Percentiles rank a stretch among this genome's conserved stretches.
Evolutionary conservation across 2,329 filamentous ascomycete species (phyloP).

Genomic region (Aspergillus eucalypticola): DNA sequence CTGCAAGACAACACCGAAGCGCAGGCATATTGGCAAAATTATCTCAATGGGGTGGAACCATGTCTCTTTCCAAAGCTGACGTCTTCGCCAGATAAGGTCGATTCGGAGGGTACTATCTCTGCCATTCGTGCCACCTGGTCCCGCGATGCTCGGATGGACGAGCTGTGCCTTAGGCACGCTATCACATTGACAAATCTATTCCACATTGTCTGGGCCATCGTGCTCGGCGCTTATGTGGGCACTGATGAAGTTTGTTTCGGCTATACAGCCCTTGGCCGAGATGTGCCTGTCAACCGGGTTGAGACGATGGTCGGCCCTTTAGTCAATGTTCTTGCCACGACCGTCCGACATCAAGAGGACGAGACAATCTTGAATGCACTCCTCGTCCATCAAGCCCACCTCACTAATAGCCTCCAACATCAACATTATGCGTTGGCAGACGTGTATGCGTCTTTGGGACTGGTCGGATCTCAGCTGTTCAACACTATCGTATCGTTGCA

Average conservation of each 20-base stretch:
- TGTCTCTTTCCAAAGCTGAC: constrained; percentile 9
- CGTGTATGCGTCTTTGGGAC: not conserved
- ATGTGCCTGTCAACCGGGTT: constrained; percentile 34
- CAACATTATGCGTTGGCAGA: not conserved
- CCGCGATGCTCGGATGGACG: not conserved
- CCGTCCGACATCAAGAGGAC: not conserved
- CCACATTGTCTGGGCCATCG: constrained; percentile 41
- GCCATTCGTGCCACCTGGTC: not conserved
- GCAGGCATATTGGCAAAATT: constrained; percentile 29
- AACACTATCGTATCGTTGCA: not conserved
- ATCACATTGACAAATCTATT: constrained; percentile 35
- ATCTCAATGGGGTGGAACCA: not conserved
- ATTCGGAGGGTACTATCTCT: not conserved
- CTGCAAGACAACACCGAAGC: not conserved
- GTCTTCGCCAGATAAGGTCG: not conserved
- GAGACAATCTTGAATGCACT: not conserved
- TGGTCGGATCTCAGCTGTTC: not conserved
- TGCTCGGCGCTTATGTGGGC: constrained; percentile 37
- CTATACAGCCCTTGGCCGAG: constrained; percentile 42
- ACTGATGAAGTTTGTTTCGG: constrained; percentile 44
- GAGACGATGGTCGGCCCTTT: constrained; percentile 13
- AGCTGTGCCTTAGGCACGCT: constrained; percentile 10
- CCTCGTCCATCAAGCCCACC: not conserved
- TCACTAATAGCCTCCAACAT: not conserved
- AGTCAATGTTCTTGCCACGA: not conserved